Evolutionary conservation across 768 basidiomycete genomes (phyloP), one percentile per base, ranked within the genome.

Genomic region (Chalciporus sphaerocephalus): DNA sequence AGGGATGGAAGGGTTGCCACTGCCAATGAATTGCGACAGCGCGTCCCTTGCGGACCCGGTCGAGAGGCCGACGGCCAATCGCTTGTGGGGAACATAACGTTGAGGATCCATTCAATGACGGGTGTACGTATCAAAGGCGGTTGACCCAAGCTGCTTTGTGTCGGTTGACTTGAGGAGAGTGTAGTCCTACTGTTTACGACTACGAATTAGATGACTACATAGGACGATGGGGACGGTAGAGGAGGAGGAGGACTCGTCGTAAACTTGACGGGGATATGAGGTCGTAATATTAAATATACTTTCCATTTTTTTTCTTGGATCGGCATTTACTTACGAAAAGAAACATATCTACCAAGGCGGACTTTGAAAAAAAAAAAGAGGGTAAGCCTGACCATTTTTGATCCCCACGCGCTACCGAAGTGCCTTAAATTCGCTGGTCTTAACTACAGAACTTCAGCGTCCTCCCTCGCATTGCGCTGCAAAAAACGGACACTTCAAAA

Each of bases 391-490:
- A 54, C 47, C 49, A 51, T 62, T 68, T 67, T 68, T 61, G 62
- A 62, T 67, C 51, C 57, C 67, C 67, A 67, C 67, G 62, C 59
- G 59, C 65, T 66, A 65, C 60, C 65, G 65, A 66, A 62, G 65
- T 66, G 60, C 67, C 65, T 69, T 66, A 66, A 68, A 67, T 69
- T 67, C 67, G 56, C 54, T 56, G 67, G 53, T 60, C 66, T 35
- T 59, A 47, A 46, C 59, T 45, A 55, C 68, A 54, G 51, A 45
- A 55, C 57, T 54, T 25, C 64, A 65, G 51, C 56, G 55, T 64
- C 50, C 62, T 62, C 57, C 47, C 57, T 59, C 54, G 55, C 56
- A 56, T 60, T 65, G 47, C 47, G 57, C 58, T 54, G 48, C 54
- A 40, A 55, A 61, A 69, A 65, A 56, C 47, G 54, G 53, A 60